Conservation (phyloP, 305 asterid species). For the Coffea humblotiana region DNA sequence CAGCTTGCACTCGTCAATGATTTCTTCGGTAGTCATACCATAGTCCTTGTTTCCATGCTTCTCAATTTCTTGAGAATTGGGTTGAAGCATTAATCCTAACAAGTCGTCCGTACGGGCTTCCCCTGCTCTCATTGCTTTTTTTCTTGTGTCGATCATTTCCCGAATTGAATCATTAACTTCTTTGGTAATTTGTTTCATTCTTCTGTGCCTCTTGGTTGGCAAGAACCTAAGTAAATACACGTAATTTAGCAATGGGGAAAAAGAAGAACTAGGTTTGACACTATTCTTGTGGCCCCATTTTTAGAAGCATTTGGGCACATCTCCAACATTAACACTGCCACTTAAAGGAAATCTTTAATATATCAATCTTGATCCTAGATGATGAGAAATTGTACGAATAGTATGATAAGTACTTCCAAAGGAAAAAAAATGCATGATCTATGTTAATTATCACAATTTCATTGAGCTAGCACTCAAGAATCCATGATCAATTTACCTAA, state of each 20-base stretch:
- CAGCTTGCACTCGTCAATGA: slow-evolving; percentile 69
- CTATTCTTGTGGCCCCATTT: not conserved
- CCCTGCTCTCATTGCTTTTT: slow-evolving; percentile 41
- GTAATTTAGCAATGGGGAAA: not conserved
- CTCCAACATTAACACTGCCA: not conserved
- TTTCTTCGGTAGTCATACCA: slow-evolving; percentile 56
- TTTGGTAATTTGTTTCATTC: slow-evolving; percentile 47
- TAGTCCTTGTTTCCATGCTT: slow-evolving; percentile 29
- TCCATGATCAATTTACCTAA: slow-evolving; percentile 31
- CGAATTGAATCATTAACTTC: slow-evolving; percentile 32
- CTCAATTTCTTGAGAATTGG: slow-evolving; percentile 48
- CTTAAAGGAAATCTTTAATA: too few species aligned
- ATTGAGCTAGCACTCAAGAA: too few species aligned
- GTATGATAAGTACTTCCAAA: too few species aligned
- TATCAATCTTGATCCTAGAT: too few species aligned
- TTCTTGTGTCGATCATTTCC: slow-evolving; percentile 41
- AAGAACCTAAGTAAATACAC: slow-evolving; percentile 31
- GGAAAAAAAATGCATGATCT: too few species aligned
- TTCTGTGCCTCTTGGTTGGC: slow-evolving; percentile 57
- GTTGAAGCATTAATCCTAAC: slow-evolving; percentile 48
- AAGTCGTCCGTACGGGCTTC: slow-evolving; percentile 37
- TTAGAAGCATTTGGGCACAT: not conserved
- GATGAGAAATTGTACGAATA: too few species aligned
- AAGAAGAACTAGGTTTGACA: not conserved
- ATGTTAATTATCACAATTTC: too few species aligned